Evolutionary conservation across 768 basidiomycete species (phyloP), one percentile per base, ranked within the genome.

Genomic region (Pleurotus cornucopiae): DNA sequence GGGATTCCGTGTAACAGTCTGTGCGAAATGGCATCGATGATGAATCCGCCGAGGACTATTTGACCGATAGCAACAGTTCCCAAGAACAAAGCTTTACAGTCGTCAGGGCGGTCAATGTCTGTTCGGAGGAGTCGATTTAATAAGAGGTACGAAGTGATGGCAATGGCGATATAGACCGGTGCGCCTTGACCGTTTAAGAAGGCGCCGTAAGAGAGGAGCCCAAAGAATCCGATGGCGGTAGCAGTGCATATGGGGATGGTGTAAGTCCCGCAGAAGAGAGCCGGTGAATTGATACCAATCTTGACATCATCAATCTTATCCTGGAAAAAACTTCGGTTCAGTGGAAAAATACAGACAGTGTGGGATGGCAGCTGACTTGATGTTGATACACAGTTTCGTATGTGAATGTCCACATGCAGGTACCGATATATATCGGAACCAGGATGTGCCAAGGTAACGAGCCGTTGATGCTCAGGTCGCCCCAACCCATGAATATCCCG

Each of bases 261-360:
- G 16, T 67, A 65, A 13, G 71, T 63, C 3, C 75, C 78, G 61
- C 81, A 82, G 34, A 82, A 73, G 26, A 85, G 68, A 2, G 84
- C 84, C 48, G 79, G 82, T 13, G 83, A 85, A 64, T 81, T 76
- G 51, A 87, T 75, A 23, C 82, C 82, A 14, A 77, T 81, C 41
- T 72, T 69, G 37, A 76, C 61, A 63, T 86, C 84, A 67, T 86
- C 84, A 21, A 69, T 60, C 61, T 82, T 82, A 67, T 86, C 84
- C 77, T 85, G 68, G 61, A 74, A 77, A 16, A 49, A 46, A 44
- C 9, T 34, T 34, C 30, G 30, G 9, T 11, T 34, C 30, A 34
- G 25, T 58, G 54, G 46, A 59, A 57, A 43, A 14, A 54, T 37
- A 30, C 5, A 18, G 47, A n/a, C 18, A 45, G 14, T 40, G 38